Evolutionary conservation across 139 green algal genomes (phyloP).

Genomic region (Auxenochlorella pyrenoidosa): DNA sequence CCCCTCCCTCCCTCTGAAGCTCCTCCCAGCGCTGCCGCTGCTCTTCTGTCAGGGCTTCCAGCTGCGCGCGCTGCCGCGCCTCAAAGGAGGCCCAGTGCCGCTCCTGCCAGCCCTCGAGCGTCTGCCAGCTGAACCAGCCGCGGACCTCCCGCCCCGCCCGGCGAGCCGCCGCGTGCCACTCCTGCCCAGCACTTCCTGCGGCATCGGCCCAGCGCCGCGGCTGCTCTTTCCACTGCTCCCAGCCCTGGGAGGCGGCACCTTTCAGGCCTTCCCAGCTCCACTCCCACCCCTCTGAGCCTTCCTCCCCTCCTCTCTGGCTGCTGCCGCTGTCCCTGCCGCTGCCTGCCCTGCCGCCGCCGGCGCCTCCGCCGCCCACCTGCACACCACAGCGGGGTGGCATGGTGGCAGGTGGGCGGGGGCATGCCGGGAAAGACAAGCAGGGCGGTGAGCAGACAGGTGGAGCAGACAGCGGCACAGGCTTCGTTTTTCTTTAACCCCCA

Average conservation of each 20-base stretch:
- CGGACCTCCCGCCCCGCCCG: not conserved
- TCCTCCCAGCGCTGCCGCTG: constrained; percentile 23
- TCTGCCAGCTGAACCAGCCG: not conserved
- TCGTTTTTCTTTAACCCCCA: too few species aligned
- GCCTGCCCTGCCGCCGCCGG: not conserved
- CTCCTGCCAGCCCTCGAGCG: constrained; percentile 13
- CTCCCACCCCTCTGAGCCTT: not conserved
- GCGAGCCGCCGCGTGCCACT: not conserved
- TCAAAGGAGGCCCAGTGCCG: constrained; percentile 28
- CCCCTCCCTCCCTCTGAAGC: not conserved
- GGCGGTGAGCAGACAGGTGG: too few species aligned
- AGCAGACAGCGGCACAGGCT: too few species aligned
- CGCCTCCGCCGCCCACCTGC: not conserved
- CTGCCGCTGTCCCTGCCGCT: not conserved
- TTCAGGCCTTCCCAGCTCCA: not conserved
- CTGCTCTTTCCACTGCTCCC: not conserved
- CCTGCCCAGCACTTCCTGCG: not conserved
- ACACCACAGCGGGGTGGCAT: not conserved
- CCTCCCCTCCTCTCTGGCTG: too few species aligned
- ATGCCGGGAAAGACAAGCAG: too few species aligned
- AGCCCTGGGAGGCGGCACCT: not conserved
- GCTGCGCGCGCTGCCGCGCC: not conserved
- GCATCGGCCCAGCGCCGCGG: not conserved
- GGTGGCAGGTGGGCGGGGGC: not conserved
- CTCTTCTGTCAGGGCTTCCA: constrained; percentile 1